phyloP scores from a whole-genome alignment of 2,329 filamentous ascomycete species.

The Geosmithia morbida region DNA sequence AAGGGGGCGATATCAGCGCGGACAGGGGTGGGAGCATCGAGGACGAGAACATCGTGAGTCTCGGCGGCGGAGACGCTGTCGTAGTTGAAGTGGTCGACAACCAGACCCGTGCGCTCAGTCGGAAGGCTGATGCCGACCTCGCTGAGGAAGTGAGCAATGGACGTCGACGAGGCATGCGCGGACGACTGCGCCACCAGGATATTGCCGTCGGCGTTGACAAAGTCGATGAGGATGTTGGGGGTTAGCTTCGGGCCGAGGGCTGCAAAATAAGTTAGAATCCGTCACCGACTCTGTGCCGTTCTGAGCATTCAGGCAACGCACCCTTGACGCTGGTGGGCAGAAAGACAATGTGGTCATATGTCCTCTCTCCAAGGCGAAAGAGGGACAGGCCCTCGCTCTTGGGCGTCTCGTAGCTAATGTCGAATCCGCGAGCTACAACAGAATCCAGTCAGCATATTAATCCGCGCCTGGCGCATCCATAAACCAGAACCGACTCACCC shows the following conservation, averaged over 20 bases:
- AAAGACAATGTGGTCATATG: conserved; percentile 82
- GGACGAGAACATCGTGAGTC: conserved; percentile 74
- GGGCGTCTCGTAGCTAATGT: conserved; percentile 67
- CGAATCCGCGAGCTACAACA: conserved; percentile 61
- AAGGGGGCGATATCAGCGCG: conserved; percentile 61
- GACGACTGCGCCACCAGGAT: conserved; percentile 75
- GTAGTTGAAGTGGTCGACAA: conserved; percentile 95
- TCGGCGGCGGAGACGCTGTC: conserved; percentile 64
- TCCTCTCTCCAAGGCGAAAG: conserved; percentile 74
- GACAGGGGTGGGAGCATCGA: conserved; percentile 51
- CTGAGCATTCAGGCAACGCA: conserved; percentile 16
- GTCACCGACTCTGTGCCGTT: neutral
- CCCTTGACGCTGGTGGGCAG: conserved; percentile 86
- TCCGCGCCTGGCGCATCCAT: neutral
- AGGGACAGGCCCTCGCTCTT: conserved; percentile 65
- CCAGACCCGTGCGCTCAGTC: conserved; percentile 65
- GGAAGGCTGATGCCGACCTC: conserved; percentile 87
- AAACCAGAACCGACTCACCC: conserved; percentile 29
- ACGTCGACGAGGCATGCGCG: conserved; percentile 51
- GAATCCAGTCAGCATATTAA: conserved; percentile 8
- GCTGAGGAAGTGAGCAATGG: conserved; percentile 63
- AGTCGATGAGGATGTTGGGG: conserved; percentile 75
- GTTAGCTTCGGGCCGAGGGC: conserved; percentile 81
- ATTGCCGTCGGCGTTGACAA: conserved; percentile 84
- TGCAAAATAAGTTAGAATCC: conserved; percentile 16